A percentile compares a stretch with the other conserved stretches of the same genome.
phyloP scores from a whole-genome alignment of 2,329 filamentous ascomycete genomes.

The Aspergillus ustus region DNA sequence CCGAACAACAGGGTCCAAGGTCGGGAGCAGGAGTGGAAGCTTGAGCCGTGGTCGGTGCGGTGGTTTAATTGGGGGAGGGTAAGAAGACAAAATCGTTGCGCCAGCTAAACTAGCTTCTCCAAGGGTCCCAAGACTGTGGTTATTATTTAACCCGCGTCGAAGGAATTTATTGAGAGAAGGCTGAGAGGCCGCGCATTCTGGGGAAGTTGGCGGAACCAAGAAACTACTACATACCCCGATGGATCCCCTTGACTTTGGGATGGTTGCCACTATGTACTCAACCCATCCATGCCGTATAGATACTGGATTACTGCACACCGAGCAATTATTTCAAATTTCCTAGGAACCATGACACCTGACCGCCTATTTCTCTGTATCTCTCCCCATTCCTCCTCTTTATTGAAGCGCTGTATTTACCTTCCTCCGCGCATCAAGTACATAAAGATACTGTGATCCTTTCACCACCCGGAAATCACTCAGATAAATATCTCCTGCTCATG shows the following conservation, averaged over 20 bases:
- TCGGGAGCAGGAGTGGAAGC: conserved; percentile 4
- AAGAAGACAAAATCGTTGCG: background rate
- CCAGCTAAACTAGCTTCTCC: background rate
- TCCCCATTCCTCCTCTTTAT: background rate
- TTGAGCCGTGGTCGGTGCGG: background rate
- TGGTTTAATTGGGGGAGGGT: conserved; percentile 12
- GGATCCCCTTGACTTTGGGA: background rate
- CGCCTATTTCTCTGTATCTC: background rate
- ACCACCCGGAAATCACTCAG: background rate
- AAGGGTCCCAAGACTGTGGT: background rate
- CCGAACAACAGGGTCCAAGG: background rate
- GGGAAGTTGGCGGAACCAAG: background rate
- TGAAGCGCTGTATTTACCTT: background rate
- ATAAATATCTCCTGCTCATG: background rate
- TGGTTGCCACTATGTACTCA: background rate
- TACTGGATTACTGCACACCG: background rate
- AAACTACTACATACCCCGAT: background rate
- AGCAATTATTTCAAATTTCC: background rate
- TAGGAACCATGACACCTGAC: background rate
- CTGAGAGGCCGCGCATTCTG: conserved; percentile 5
- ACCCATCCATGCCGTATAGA: background rate
- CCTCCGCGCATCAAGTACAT: background rate
- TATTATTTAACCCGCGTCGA: background rate
- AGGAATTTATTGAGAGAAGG: background rate
- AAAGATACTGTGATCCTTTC: background rate